Evolutionary conservation across 2,329 filamentous ascomycete genomes (phyloP).

Genomic region (Calonectria ilicicola): DNA sequence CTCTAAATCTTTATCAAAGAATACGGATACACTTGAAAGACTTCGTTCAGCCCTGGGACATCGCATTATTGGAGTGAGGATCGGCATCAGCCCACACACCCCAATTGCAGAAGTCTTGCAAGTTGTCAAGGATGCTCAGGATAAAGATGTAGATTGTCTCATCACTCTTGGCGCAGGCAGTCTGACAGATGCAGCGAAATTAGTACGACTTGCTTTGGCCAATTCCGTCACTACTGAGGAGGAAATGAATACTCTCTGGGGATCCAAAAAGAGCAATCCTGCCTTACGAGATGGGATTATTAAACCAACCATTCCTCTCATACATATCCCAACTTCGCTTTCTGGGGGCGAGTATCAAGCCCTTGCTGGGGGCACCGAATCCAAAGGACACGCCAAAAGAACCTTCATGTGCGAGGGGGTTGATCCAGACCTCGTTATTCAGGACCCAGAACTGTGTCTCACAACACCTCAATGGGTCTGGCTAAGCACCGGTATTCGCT

Average conservation of each 20-base stretch:
- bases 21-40: neutral
- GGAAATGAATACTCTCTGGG: neutral
- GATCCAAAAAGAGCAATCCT: neutral
- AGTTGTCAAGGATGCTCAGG: neutral
- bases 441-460: neutral
- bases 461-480: neutral
- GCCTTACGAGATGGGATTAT: neutral
- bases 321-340: neutral
- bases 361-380: neutral
- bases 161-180: neutral
- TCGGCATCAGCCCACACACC: neutral
- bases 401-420: neutral
- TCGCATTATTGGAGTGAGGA: neutral
- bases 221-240: neutral
- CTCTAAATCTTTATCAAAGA: neutral
- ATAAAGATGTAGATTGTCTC: neutral
- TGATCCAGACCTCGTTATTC: neutral
- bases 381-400: neutral
- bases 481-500: neutral
- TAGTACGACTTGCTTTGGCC: neutral
- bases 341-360: neutral
- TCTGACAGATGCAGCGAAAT: neutral
- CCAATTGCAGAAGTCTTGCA: neutral
- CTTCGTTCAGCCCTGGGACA: neutral
- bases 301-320: neutral